Evolutionary conservation across 257 asterid genomes (phyloP).

Genomic region (Solanum appendiculatum): DNA sequence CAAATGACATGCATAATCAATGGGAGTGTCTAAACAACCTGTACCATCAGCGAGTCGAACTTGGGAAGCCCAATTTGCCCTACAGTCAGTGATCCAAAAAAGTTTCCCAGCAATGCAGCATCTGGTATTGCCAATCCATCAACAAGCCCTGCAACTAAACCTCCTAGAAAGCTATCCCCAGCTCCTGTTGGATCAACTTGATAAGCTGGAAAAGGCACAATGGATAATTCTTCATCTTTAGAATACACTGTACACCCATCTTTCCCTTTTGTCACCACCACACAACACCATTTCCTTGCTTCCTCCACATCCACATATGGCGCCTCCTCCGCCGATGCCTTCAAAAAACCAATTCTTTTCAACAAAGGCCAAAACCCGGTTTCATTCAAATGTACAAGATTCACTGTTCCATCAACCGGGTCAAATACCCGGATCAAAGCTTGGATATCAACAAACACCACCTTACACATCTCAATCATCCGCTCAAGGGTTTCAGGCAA

Average conservation of each 20-base stretch:
- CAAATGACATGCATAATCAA: not conserved
- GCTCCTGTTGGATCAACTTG: constrained; percentile 99
- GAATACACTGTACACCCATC: constrained; percentile 70
- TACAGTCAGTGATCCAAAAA: constrained; percentile 83
- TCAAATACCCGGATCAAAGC: constrained; percentile 72
- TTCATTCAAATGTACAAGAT: constrained; percentile 42
- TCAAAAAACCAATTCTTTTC: constrained; percentile 56
- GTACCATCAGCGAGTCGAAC: constrained; percentile 54
- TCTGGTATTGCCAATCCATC: constrained; percentile 71
- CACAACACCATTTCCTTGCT: constrained; percentile 60
- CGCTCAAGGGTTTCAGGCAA: constrained; percentile 62
- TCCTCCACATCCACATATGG: constrained; percentile 57
- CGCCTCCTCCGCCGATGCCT: constrained; percentile 86
- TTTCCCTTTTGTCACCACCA: constrained; percentile 83
- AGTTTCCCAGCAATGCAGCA: constrained; percentile 87
- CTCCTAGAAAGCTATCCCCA: constrained; percentile 93
- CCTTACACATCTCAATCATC: constrained; percentile 61
- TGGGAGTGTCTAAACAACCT: constrained; percentile 34
- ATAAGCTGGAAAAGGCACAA: constrained; percentile 59
- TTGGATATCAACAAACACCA: constrained; percentile 84
- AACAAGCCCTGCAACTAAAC: constrained; percentile 70
- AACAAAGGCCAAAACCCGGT: constrained; percentile 51
- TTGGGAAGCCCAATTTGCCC: constrained; percentile 70
- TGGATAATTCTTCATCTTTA: constrained; percentile 44
- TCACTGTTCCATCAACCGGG: constrained; percentile 54